These are phyloP conservation scores for Fonsecaea monophora DNA, from an alignment of 2,329 filamentous ascomycete species.

Conservation along the genomic window DNA sequence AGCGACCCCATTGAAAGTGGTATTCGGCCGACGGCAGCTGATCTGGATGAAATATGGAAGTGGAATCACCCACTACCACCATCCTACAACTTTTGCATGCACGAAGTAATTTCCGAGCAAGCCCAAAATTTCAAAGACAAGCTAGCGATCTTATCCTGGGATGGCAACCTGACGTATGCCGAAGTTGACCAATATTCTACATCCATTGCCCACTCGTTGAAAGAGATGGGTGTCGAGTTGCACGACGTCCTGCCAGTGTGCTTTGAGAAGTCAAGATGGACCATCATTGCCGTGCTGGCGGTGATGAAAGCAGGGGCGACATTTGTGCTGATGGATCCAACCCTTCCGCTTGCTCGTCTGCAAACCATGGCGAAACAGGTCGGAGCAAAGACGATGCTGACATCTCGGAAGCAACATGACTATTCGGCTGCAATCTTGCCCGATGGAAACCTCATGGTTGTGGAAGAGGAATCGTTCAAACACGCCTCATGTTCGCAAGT, in stretches of 20 bases:
- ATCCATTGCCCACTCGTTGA: conserved; percentile 47
- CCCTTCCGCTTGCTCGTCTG: conserved; percentile 49
- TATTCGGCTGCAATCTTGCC: conserved; percentile 46
- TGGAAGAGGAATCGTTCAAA: conserved; percentile 42
- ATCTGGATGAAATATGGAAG: conserved; percentile 39
- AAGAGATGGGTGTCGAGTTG: conserved; percentile 48
- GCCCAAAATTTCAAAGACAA: conserved; percentile 23
- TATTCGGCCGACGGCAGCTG: conserved; percentile 43
- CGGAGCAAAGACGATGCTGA: conserved; percentile 45
- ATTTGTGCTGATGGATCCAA: conserved; percentile 52
- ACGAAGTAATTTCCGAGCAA: conserved; percentile 31
- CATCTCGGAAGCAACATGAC: conserved; percentile 43
- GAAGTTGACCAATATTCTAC: conserved; percentile 47
- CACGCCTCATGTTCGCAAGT: conserved; percentile 27
- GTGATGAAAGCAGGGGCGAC: conserved; percentile 52
- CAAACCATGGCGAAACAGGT: conserved; percentile 47
- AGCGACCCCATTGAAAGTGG: conserved; percentile 44
- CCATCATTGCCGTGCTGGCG: conserved; percentile 50
- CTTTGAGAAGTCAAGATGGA: conserved; percentile 55
- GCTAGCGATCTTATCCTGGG: conserved; percentile 46
- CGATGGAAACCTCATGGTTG: conserved; percentile 40
- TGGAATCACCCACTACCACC: conserved; percentile 39
- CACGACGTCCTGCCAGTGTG: conserved; percentile 50
- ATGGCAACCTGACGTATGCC: conserved; percentile 48
- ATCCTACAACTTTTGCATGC: conserved; percentile 34